These are phyloP conservation scores for Noccaea caerulescens DNA, from an alignment of 345 rosid genomes.

Conservation along the genomic window DNA sequence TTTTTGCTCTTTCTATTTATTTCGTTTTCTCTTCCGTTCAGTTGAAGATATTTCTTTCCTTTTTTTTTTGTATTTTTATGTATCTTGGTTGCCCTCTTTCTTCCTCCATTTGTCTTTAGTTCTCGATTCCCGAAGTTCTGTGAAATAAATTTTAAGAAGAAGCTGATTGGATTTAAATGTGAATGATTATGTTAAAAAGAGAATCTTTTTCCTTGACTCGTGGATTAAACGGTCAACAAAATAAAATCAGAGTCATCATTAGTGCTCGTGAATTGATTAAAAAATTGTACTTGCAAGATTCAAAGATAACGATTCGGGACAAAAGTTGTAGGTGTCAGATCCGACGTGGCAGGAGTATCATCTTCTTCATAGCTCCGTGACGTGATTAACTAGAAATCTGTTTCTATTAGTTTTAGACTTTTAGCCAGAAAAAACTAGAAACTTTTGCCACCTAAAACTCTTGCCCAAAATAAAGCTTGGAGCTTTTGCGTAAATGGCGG, in stretches of 20 bases:
- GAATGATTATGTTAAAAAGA: background rate
- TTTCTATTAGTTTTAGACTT: background rate
- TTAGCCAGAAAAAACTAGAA: conserved; percentile 4
- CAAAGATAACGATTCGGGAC: background rate
- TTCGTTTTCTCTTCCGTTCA: background rate
- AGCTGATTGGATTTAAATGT: background rate
- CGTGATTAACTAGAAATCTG: conserved; percentile 9
- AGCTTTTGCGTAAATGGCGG: conserved; percentile 33
- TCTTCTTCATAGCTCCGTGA: background rate
- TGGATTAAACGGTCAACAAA: too few species aligned
- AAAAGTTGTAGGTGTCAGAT: conserved; percentile 19
- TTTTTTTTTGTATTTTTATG: background rate
- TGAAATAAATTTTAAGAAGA: background rate
- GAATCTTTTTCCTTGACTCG: background rate
- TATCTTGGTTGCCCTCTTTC: background rate
- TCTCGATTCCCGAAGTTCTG: background rate
- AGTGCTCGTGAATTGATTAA: background rate
- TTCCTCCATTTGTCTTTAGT: background rate
- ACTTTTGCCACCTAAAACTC: conserved; percentile 13
- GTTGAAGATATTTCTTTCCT: background rate
- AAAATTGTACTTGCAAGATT: background rate
- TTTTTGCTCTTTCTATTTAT: background rate
- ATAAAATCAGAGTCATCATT: background rate
- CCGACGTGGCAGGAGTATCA: conserved; percentile 35
- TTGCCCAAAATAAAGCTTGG: conserved; percentile 1